Evolutionary conservation across 768 basidiomycete species (phyloP).

Genomic region (Mycena latifolia): DNA sequence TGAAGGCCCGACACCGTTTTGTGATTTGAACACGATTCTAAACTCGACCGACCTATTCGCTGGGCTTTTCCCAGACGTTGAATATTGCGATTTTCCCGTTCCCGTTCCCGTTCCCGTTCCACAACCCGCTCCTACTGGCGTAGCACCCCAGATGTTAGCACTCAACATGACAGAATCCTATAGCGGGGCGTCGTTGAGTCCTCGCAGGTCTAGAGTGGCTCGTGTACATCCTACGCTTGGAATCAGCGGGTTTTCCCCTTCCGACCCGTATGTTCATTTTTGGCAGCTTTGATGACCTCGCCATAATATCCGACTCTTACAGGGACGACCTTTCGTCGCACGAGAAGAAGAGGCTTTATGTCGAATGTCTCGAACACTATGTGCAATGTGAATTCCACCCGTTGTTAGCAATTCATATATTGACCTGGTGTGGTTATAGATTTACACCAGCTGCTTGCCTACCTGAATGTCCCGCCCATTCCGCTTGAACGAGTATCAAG

Average conservation of each 20-base stretch:
- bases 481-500: slow-evolving; percentile 21
- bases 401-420: background rate
- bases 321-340: slow-evolving; percentile 27
- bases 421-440: background rate
- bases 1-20: background rate
- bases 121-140: background rate
- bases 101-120: background rate
- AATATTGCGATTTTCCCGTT: slow-evolving; percentile 9
- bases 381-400: slow-evolving; percentile 9
- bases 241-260: slow-evolving; percentile 16
- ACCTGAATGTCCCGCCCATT: slow-evolving; percentile 1
- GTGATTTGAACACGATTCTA: slow-evolving; percentile 12
- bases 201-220: background rate
- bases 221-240: background rate
- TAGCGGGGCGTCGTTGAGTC: background rate
- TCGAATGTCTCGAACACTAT: slow-evolving; percentile 29
- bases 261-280: slow-evolving; percentile 24
- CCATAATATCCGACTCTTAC: background rate
- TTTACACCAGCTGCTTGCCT: slow-evolving; percentile 23
- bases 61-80: slow-evolving; percentile 5
- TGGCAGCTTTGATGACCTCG: background rate
- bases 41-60: slow-evolving; percentile 15
- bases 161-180: background rate
- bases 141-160: background rate
- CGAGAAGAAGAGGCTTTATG: slow-evolving; percentile 27